Evolutionary conservation across 176 grass and related monocot species (phyloP).

Genomic region (Cocos nucifera): DNA sequence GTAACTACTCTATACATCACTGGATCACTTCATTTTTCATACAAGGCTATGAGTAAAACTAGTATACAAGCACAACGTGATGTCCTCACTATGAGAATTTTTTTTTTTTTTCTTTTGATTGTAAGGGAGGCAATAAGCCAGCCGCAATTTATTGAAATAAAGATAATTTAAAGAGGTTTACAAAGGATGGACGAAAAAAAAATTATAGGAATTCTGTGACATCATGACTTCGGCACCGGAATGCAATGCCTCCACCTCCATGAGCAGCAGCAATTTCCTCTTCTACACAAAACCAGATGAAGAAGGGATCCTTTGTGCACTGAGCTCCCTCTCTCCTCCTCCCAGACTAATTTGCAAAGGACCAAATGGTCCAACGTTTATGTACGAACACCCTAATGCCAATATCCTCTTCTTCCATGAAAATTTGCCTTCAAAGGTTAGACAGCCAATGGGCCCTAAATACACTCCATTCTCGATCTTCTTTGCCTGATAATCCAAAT

Average conservation of each 20-base stretch:
- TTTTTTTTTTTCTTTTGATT: too few species aligned
- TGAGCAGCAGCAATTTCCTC: conserved; percentile 86
- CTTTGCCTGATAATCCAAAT: conserved; percentile 34
- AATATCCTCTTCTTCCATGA: conserved; percentile 94
- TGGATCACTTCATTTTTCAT: too few species aligned
- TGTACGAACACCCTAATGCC: conserved; percentile 43
- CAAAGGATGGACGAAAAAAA: too few species aligned
- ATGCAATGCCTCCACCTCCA: conserved; percentile 73
- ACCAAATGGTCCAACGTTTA: conserved; percentile 56
- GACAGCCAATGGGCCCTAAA: conserved; percentile 43
- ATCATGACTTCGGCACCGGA: conserved; percentile 60
- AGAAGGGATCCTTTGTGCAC: conserved; percentile 71
- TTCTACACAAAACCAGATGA: conserved; percentile 83
- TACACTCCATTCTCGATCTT: conserved; percentile 80
- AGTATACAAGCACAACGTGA: too few species aligned
- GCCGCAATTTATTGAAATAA: too few species aligned
- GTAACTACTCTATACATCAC: too few species aligned
- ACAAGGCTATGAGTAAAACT: too few species aligned
- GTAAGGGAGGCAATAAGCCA: too few species aligned
- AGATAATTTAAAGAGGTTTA: too few species aligned
- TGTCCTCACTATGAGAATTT: too few species aligned
- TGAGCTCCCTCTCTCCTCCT: conserved; percentile 36
- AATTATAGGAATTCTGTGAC: conserved; percentile 25
- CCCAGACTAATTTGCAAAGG: conserved; percentile 49
- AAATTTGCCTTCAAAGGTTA: conserved; percentile 67